Evolutionary conservation across 345 rosid species (phyloP), one percentile per base, ranked within the genome.

Genomic region (Pistacia vera): DNA sequence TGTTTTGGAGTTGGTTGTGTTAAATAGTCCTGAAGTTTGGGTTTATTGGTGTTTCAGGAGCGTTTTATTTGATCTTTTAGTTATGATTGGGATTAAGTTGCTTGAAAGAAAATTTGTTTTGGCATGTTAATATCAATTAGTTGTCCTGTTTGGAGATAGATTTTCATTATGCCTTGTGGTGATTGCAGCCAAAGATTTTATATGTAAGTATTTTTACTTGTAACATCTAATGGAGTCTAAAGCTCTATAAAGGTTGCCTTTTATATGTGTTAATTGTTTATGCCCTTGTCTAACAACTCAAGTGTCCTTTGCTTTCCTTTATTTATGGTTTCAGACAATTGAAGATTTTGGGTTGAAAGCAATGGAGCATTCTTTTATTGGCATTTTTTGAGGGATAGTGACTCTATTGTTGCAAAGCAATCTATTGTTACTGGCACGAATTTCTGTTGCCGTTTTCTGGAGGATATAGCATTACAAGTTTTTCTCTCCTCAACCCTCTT

Each of bases 391-490:
- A 88, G 80, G 85, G 99, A 96, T 77, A 74, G 68, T 58, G 95
- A 90, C 77, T 79, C 85, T 4, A 11, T 57, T 79, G 89, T 96
- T 85, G 93, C 90, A 20, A 84, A 80, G 73, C 87, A 89, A 77
- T 85, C 97, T 66, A 82, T 96, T 81, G 81, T 89, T 78, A 77
- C 84, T 70, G 97, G 93, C 58, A 87, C 87, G 13, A 80, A 85
- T 76, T 83, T 93, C 76, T 93, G 81, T 80, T 84, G 90, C 80
- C 66, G 80, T 59, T 79, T 88, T 75, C 86, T 96, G 68, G 92
- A 88, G 87, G 95, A 93, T 87, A 81, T 93, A 91, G 78, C 88
- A 74, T 75, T 88, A 82, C 97, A 96, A 97, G 99, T 95, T 38
- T 63, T n/a, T 76, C 74, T 60, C 78, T 57, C 63, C 63, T 52